These are phyloP conservation scores for Rhodamnia argentea DNA, from an alignment of 345 rosid genomes.

Conservation along the genomic window DNA sequence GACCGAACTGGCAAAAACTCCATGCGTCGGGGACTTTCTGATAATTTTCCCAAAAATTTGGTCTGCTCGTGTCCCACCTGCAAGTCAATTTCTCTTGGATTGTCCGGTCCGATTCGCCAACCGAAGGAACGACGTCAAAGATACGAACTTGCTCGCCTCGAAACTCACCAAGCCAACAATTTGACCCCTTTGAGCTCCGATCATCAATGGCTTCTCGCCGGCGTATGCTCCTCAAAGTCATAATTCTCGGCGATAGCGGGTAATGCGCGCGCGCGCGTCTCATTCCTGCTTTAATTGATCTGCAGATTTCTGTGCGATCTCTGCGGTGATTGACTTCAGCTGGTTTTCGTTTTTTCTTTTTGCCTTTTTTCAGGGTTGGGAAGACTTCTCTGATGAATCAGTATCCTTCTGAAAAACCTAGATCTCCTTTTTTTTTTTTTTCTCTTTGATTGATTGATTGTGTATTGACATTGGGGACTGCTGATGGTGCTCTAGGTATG, in stretches of 20 bases:
- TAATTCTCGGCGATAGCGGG: slow-evolving; percentile 18
- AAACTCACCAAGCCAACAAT: neutral
- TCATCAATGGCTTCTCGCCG: slow-evolving; percentile 7
- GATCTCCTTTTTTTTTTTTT: neutral
- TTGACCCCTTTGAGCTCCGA: neutral
- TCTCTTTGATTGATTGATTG: neutral
- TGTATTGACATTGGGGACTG: neutral
- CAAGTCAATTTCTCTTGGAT: neutral
- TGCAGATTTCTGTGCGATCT: neutral
- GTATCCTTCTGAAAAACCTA: slow-evolving; percentile 2
- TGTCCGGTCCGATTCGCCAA: neutral
- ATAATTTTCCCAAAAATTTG: neutral
- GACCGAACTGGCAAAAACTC: no score
- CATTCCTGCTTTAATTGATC: neutral
- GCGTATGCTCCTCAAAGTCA: slow-evolving; percentile 8
- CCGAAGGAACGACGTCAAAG: neutral
- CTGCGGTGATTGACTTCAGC: neutral
- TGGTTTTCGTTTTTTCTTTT: neutral
- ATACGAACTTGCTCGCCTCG: neutral
- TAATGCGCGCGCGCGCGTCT: neutral
- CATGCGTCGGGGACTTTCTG: no score
- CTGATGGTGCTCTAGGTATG: slow-evolving; percentile 13
- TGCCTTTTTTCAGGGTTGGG: slow-evolving; percentile 8
- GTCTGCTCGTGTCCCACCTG: neutral
- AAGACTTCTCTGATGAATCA: slow-evolving; percentile 17